Evolutionary conservation across 208 protist genomes (phyloP).

Genomic region (Crithidia fasciculata): DNA sequence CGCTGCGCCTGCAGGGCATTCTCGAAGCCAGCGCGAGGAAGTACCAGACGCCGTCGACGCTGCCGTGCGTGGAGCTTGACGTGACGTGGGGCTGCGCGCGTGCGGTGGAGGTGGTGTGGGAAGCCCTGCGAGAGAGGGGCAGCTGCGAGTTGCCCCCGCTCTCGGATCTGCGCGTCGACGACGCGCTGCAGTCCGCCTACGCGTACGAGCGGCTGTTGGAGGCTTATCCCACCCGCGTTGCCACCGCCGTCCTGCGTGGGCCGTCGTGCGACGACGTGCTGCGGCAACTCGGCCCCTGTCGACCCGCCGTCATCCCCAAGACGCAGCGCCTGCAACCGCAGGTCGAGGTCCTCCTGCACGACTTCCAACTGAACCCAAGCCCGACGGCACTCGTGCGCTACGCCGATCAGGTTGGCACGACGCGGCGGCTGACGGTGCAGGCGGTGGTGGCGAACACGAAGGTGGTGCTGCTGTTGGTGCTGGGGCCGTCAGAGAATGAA

Average conservation of each 20-base stretch:
- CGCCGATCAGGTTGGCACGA: constrained; percentile 30
- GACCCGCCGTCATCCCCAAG: constrained; percentile 29
- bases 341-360: constrained; percentile 49
- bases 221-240: constrained; percentile 37
- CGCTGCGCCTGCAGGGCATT: constrained; percentile 48
- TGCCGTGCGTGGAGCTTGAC: constrained; percentile 55
- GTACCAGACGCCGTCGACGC: constrained; percentile 40
- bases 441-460: constrained; percentile 64
- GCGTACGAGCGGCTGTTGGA: constrained; percentile 58
- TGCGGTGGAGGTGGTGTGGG: constrained; percentile 50
- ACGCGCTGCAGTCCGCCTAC: constrained; percentile 38
- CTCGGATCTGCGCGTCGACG: constrained; percentile 36
- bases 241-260: constrained; percentile 44
- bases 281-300: constrained; percentile 16
- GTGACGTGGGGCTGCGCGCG: constrained; percentile 32
- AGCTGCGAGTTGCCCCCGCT: constrained; percentile 48
- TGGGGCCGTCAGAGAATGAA: constrained; percentile 22
- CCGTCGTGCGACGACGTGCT: constrained; percentile 19
- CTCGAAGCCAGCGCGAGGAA: constrained; percentile 39
- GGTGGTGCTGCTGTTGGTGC: constrained; percentile 47
- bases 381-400: constrained; percentile 60
- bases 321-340: constrained; percentile 2
- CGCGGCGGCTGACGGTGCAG: constrained; percentile 42
- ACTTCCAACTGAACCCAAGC: constrained; percentile 56
- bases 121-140: constrained; percentile 37